These are phyloP conservation scores for Penicillium fimorum DNA, from an alignment of 495 filamentous ascomycete species.

Conservation along the genomic window DNA sequence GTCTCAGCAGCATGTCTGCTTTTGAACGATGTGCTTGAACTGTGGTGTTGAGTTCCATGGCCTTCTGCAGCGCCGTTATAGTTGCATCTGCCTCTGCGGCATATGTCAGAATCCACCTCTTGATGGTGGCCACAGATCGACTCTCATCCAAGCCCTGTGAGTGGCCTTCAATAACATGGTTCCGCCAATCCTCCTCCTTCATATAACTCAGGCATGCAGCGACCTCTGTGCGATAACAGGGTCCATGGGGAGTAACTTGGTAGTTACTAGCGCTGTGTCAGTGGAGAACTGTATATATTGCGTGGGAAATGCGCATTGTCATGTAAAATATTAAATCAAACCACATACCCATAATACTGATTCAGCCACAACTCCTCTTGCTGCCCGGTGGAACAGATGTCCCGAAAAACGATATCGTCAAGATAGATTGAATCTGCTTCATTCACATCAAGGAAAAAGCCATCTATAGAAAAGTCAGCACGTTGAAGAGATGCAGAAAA, in stretches of 20 bases:
- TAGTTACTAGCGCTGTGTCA: constrained; percentile 51
- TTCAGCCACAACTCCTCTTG: constrained; percentile 51
- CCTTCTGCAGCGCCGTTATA: constrained; percentile 34
- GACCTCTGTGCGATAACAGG: constrained; percentile 71
- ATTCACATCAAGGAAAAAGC: constrained; percentile 70
- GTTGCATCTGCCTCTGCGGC: constrained; percentile 33
- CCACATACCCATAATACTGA: constrained; percentile 61
- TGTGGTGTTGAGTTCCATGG: constrained; percentile 24
- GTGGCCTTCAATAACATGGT: constrained; percentile 44
- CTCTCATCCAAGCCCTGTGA: constrained; percentile 32
- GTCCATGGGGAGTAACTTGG: constrained; percentile 56
- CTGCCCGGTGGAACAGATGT: constrained; percentile 40
- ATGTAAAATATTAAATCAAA: constrained; percentile 10
- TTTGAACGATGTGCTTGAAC: constrained; percentile 25
- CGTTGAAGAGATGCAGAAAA: background rate
- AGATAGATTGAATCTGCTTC: constrained; percentile 64
- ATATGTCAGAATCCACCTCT: constrained; percentile 42
- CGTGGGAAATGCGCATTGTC: constrained; percentile 3
- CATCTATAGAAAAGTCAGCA: constrained; percentile 47
- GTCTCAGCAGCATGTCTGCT: constrained; percentile 39
- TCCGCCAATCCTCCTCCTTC: constrained; percentile 44
- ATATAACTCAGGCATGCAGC: constrained; percentile 57
- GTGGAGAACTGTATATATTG: constrained; percentile 10
- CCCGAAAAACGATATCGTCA: constrained; percentile 62
- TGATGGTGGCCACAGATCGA: constrained; percentile 37